phyloP scores from a whole-genome alignment of 1,139 yeast species.

The Scheffersomyces stambukii region DNA sequence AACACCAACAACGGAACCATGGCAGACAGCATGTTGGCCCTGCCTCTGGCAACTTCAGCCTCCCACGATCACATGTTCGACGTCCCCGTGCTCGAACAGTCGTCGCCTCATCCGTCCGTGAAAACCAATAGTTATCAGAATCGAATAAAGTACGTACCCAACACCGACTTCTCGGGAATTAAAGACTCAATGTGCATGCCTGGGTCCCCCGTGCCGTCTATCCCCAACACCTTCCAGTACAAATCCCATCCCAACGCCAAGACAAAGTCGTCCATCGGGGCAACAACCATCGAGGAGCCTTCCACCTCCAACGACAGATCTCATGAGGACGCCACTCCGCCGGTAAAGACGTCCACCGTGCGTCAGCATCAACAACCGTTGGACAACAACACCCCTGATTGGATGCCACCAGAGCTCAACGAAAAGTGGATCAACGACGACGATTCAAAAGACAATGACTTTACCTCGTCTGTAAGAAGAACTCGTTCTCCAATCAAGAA shows the following conservation, averaged over 20 bases:
- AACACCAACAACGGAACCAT: too few species aligned
- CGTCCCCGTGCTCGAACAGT: conserved; percentile 8
- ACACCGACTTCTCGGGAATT: conserved; percentile 25
- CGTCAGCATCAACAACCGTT: conserved; percentile 4
- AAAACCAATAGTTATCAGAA: conserved; percentile 21
- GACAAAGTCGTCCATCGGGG: conserved; percentile 30
- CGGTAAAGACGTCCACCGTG: conserved; percentile 9
- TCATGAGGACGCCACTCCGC: conserved; percentile 3
- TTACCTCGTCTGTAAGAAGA: conserved; percentile 29
- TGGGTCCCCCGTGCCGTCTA: conserved; percentile 25
- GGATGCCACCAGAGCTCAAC: conserved; percentile 43
- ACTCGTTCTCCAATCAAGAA: conserved; percentile 15
- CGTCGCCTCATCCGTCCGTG: conserved; percentile 7
- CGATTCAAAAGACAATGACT: conserved; percentile 12
- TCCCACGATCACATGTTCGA: too few species aligned
- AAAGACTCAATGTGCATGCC: conserved; percentile 8
- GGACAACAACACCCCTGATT: conserved; percentile 29
- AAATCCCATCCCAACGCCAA: conserved; percentile 46
- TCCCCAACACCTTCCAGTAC: conserved; percentile 45
- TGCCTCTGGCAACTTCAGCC: too few species aligned
- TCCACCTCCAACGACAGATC: conserved; percentile 9
- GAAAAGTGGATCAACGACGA: conserved; percentile 28
- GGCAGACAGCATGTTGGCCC: too few species aligned
- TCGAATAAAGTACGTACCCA: conserved; percentile 28
- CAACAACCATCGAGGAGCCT: conserved; percentile 5